phyloP scores from a whole-genome alignment of 1,139 yeast genomes.

The Candida buenavistaensis region DNA sequence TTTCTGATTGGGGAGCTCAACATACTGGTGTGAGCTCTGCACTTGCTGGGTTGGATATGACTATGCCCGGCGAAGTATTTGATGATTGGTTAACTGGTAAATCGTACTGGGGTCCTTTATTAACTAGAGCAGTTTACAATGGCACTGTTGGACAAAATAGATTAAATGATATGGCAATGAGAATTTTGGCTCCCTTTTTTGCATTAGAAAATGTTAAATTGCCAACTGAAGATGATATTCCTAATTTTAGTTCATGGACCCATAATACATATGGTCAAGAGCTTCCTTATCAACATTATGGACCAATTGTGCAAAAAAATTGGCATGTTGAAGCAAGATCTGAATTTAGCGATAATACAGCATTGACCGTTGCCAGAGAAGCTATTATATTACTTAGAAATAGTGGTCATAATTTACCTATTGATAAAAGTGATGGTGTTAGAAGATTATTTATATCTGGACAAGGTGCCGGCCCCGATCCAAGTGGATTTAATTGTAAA shows the following conservation, averaged over 20 bases:
- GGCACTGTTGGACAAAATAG: slow-evolving; percentile 56
- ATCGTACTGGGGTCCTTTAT: slow-evolving; percentile 58
- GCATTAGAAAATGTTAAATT: slow-evolving; percentile 34
- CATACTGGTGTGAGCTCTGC: slow-evolving; percentile 59
- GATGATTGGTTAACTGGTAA: slow-evolving; percentile 56
- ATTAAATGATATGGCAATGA: slow-evolving; percentile 60
- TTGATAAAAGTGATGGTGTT: slow-evolving; percentile 41
- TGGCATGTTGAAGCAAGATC: slow-evolving; percentile 57
- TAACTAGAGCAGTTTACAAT: slow-evolving; percentile 57
- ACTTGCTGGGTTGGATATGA: slow-evolving; percentile 63
- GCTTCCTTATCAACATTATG: slow-evolving; percentile 52
- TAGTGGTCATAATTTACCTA: slow-evolving; percentile 50
- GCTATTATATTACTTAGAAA: slow-evolving; percentile 57
- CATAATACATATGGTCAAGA: slow-evolving; percentile 53
- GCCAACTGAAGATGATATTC: slow-evolving; percentile 43
- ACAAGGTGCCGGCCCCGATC: slow-evolving; percentile 47
- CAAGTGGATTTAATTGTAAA: slow-evolving; percentile 49
- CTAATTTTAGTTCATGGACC: slow-evolving; percentile 64
- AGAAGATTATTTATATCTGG: slow-evolving; percentile 49
- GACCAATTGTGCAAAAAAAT: slow-evolving; percentile 55
- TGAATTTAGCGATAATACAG: slow-evolving; percentile 48
- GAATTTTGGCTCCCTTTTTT: slow-evolving; percentile 61
- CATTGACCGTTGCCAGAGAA: slow-evolving; percentile 57
- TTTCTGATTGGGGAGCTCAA: slow-evolving; percentile 68
- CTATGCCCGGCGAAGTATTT: slow-evolving; percentile 64